Percentiles rank a stretch among this genome's conserved stretches.
Conservation (phyloP, 2,329 filamentous ascomycete species). For the Ophiostoma sp. region DNA sequence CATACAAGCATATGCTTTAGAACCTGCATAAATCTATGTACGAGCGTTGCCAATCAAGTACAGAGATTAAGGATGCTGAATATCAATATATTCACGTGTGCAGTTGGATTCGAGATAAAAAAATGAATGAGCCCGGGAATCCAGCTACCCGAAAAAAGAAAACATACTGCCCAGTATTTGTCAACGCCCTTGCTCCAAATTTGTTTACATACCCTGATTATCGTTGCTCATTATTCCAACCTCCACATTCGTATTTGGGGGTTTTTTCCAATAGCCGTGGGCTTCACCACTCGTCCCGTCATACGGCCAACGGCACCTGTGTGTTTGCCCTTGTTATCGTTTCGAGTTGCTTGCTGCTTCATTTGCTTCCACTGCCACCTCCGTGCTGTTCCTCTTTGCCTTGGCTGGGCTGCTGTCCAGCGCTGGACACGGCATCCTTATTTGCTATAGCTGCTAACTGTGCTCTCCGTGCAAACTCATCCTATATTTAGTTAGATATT, state of each 20-base stretch:
- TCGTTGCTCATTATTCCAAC: slow-evolving; percentile 6
- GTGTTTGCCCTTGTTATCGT: background rate
- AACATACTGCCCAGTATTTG: slow-evolving; percentile 1
- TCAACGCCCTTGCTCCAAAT: slow-evolving; percentile 1
- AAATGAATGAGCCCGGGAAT: background rate
- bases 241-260: background rate
- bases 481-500: slow-evolving; percentile 28
- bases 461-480: slow-evolving; percentile 36
- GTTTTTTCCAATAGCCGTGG: background rate
- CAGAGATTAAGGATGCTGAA: background rate
- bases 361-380: background rate
- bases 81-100: background rate
- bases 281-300: too few relatives aligned
- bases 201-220: slow-evolving; percentile 4
- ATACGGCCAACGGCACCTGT: too few relatives aligned
- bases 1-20: background rate
- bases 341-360: background rate
- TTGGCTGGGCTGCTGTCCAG: slow-evolving; percentile 18
- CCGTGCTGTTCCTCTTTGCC: background rate
- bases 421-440: slow-evolving; percentile 28
- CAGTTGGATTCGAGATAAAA: background rate
- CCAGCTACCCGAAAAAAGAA: background rate
- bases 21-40: background rate
- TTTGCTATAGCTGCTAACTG: slow-evolving; percentile 35
- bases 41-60: background rate